These are phyloP conservation scores for Solanum megistacrolobum DNA, from an alignment of 257 asterid species.

Conservation along the genomic window DNA sequence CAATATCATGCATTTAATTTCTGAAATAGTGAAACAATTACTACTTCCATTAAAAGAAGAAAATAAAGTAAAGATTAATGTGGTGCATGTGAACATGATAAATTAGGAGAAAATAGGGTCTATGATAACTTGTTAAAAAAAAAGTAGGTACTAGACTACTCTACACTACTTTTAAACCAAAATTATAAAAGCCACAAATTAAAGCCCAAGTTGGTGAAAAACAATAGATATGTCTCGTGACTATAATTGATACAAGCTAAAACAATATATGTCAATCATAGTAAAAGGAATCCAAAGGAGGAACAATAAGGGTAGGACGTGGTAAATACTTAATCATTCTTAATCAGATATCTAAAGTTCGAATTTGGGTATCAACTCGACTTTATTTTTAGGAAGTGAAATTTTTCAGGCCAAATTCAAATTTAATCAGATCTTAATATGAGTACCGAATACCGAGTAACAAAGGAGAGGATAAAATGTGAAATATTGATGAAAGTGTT, in stretches of 20 bases:
- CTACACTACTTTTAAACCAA: neutral
- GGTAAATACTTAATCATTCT: neutral
- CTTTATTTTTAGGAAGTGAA: neutral
- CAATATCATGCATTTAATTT: neutral
- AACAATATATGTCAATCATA: neutral
- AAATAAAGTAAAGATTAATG: neutral
- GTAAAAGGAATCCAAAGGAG: neutral
- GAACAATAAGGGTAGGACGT: neutral
- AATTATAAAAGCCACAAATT: neutral
- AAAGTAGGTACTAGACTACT: neutral
- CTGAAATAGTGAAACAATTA: neutral
- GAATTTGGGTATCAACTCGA: rapidly evolving
- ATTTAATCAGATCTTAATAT: neutral
- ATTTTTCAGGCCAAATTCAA: rapidly evolving
- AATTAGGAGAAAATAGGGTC: neutral
- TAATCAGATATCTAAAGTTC: rapidly evolving
- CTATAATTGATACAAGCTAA: neutral
- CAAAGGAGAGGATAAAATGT: neutral
- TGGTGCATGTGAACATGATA: neutral
- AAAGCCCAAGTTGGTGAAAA: neutral
- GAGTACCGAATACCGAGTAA: neutral
- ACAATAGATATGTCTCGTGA: neutral
- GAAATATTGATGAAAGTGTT: neutral
- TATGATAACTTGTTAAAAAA: neutral
- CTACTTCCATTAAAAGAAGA: neutral